These are phyloP conservation scores for Salix koriyanagi DNA, from an alignment of 345 rosid species.

Conservation along the genomic window DNA sequence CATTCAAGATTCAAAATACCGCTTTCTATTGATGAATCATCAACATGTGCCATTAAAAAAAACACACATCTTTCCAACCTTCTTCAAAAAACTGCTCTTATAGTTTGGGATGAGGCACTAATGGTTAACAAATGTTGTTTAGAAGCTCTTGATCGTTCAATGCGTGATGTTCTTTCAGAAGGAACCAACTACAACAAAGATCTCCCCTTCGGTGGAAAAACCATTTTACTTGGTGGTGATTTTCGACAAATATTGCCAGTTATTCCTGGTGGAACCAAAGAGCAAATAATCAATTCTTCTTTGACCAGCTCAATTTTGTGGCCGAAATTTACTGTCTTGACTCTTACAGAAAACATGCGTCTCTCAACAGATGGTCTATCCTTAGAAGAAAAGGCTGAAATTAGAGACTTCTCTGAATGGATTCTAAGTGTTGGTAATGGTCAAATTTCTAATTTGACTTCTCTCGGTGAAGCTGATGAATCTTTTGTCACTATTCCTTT, in stretches of 20 bases:
- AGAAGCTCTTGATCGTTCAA: neutral
- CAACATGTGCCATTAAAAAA: neutral
- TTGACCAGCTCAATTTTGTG: neutral
- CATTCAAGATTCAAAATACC: constrained; percentile 16
- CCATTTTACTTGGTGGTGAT: neutral
- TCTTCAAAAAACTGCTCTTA: neutral
- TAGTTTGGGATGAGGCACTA: too few species aligned
- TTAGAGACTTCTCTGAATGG: neutral
- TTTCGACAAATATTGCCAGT: neutral
- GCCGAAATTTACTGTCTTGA: neutral
- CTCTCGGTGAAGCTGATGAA: neutral
- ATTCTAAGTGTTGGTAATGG: neutral
- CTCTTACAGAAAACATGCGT: neutral
- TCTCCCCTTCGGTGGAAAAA: neutral
- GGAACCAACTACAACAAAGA: neutral
- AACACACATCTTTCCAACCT: neutral
- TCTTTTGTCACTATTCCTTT: neutral
- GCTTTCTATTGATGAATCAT: neutral
- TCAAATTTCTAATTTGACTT: fast-evolving
- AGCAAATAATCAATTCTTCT: neutral
- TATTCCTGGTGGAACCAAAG: neutral
- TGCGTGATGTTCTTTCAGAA: neutral
- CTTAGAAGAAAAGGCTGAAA: too few species aligned
- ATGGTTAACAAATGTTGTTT: too few species aligned
- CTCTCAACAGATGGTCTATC: fast-evolving